Base-by-base conservation (phyloP, 2,329 filamentous ascomycete species). In the Zasmidium angulare region DNA sequence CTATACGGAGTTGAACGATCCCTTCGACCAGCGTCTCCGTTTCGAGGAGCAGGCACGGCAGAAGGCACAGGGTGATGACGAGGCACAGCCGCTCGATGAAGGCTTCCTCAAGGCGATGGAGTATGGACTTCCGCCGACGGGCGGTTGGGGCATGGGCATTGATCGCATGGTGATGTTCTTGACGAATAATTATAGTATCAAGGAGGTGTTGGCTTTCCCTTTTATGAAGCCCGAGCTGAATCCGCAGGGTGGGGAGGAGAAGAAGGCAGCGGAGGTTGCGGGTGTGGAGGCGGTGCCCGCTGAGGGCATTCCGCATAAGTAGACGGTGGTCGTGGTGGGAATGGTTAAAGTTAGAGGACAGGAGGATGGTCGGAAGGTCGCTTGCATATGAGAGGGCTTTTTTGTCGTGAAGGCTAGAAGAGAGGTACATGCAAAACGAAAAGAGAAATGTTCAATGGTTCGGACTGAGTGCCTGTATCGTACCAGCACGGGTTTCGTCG, bases 1-100 rank as follows among this genome's bases (percentile, higher is more conserved):
- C 4, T 96, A 97, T 80, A 98, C 93, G 43, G 95, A 99, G 86
- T 88, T 99, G 84, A 96, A 96, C 82, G 91, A 97, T 71, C 92
- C 93, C 58, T 93, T 96, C 71, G 93, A 97, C 77, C 95, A 99
- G 81, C 86, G 95, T 63, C 79, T 93, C 64, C 87, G 92, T 26
- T 93, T 93, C 76, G 92, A 96, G 76, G 93, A 98, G 85, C 95
- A 99, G 79, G 93, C 93, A 3, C 84, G 86, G 70, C 93, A 98
- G 82, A 98, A 98, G 85, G 91, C 87, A 6, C 91, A 96, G 79
- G 95, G 96, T 73, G 96, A 99, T 67, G 92, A 98, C 69, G 96
- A 99, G 80, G 96, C 93, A 1, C 95, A 98, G 80, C 81, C 95
- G 68, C 87, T 98, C 56, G 96, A 99, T 69, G 93, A 98, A 84